Evolutionary conservation across 805 yeast species (phyloP), one percentile per base, ranked within the genome.

Genomic region (Starmerella bacillaris): DNA sequence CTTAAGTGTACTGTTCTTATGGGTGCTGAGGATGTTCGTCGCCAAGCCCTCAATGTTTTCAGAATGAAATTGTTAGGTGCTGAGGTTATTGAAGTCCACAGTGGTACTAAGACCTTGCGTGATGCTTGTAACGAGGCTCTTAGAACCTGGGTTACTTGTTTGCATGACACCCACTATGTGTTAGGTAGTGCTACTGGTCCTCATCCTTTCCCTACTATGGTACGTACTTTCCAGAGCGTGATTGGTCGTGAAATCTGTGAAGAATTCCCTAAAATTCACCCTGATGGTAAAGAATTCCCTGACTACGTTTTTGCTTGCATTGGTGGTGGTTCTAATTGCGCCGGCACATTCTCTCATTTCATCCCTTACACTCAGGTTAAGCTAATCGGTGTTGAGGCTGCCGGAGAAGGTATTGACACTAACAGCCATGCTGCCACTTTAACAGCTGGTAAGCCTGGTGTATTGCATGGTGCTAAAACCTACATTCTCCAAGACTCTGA

Each of bases 141-240:
- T 64, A 69, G 98, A 56, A 71, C 58, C 57, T 89, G 99, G 99
- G 95, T 86, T 32, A 72, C 94, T 3, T 68, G 84, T 49, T 64
- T 89, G 44, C 64, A 72, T 45, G 63, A 78, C 26, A 89, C 98
- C 5, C 95, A 89, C 59, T 89, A 86, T 56, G 77, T 86, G 44
- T 93, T 89, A 35, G 99, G 99, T 35, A 82, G 95, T 2, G 98
- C 96, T 30, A 86, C 89, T 54, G 99, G 99, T 26, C 99, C 99
- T 27, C 96, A 89, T 58, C 99, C 99, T 33, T 89, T 83, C 64
- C 99, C 99, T 43, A 83, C 93, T 15, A 68, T 89, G 56, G 99
- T 89, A 22, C 77, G 96, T 63, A 86, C 98, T 14, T 84, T 89
- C 82, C 99, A 89, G 67, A 72, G 84, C 54, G 92, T 89, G 22